Conservation (phyloP, 768 basidiomycete species). For the Psilocybe cyanescens region DNA sequence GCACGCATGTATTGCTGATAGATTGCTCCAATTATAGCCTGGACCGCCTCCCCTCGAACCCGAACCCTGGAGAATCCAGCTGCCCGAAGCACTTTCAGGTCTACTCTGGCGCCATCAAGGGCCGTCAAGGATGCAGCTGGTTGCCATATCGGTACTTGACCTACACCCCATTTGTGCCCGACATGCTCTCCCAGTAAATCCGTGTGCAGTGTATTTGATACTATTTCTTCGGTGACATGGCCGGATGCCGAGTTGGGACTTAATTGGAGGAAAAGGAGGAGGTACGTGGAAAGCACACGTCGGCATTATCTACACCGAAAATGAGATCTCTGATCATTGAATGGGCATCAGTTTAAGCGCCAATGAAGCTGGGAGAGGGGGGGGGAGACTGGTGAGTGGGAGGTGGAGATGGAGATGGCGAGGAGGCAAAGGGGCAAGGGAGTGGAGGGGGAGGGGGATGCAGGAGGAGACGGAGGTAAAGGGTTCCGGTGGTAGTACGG, state of each 20-base stretch:
- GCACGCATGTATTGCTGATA: conserved; percentile 77
- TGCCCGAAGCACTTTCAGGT: conserved; percentile 33
- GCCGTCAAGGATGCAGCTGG: conserved; percentile 50
- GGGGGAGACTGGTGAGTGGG: too few relatives aligned
- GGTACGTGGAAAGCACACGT: conserved; percentile 55
- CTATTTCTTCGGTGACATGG: conserved; percentile 63
- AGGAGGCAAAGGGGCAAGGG: too few relatives aligned
- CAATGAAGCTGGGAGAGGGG: too few relatives aligned
- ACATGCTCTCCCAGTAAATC: conserved; percentile 76
- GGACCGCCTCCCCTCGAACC: conserved; percentile 76
- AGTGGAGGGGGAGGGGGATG: too few relatives aligned
- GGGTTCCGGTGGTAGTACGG: too few relatives aligned
- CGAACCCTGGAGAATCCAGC: conserved; percentile 80
- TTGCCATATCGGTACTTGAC: conserved; percentile 75
- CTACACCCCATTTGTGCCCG: conserved; percentile 76
- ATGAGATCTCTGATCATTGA: too few relatives aligned
- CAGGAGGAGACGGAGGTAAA: too few relatives aligned
- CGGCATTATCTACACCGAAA: too few relatives aligned
- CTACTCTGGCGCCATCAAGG: conserved; percentile 35
- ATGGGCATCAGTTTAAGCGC: too few relatives aligned
- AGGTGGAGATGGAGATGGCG: too few relatives aligned
- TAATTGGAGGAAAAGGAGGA: conserved; percentile 71
- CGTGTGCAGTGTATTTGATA: conserved; percentile 63
- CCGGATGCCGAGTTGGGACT: conserved; percentile 45
- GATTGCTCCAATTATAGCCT: conserved; percentile 76